Evolutionary conservation across 2,329 filamentous ascomycete genomes (phyloP).

Genomic region (Thermomyces lanuginosus): DNA sequence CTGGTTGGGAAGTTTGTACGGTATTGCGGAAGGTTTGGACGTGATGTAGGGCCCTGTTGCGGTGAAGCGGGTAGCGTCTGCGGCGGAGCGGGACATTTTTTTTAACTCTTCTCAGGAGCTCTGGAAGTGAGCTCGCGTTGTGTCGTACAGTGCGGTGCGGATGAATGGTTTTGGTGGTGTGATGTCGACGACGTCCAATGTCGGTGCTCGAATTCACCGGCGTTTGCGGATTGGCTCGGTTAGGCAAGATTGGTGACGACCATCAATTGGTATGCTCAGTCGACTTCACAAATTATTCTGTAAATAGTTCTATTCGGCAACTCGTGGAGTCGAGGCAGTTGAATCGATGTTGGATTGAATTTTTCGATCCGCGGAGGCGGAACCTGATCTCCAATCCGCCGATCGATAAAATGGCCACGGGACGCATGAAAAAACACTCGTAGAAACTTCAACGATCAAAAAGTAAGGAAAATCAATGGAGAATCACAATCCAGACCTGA

Average conservation of each 20-base stretch:
- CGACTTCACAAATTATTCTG: no score
- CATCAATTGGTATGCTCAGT: no score
- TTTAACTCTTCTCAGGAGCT: conserved; percentile 1
- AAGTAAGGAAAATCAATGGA: no score
- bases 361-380: no score
- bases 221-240: no score
- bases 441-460: neutral
- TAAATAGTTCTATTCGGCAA: no score
- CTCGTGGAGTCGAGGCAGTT: no score
- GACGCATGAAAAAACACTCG: neutral
- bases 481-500: conserved; percentile 20
- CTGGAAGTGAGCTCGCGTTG: neutral
- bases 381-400: no score
- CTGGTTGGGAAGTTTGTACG: conserved; percentile 17
- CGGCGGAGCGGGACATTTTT: conserved; percentile 31
- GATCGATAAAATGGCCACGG: conserved; percentile 7
- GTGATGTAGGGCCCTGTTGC: conserved; percentile 34
- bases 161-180: conserved; percentile 1
- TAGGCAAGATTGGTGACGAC: no score
- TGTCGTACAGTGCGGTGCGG: neutral
- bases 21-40: conserved; percentile 19
- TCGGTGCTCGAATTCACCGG: neutral
- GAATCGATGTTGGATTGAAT: no score
- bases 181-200: conserved; percentile 1
- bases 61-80: conserved; percentile 36